Base-by-base conservation (phyloP, 306 rosid species). In the Canavalia gladiata region DNA sequence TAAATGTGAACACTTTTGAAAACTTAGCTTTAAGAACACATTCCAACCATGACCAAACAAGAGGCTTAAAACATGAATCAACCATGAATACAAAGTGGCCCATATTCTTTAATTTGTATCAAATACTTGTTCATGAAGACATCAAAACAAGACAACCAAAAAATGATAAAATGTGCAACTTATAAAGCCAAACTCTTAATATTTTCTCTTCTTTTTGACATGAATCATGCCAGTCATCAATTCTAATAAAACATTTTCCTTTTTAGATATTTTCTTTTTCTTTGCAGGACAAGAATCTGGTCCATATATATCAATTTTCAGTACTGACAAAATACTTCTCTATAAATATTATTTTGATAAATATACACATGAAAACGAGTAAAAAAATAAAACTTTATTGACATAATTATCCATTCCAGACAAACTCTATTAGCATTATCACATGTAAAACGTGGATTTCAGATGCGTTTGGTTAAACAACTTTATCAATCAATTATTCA, bases 1-100 rank as follows among this genome's bases (percentile, higher is more conserved):
- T 47, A 18, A 39, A 77, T 52, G 80, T 46, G 3, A 47, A 75
- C 70, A 60, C 56, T 46, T 59, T 31, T 33, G 30, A 18, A 75
- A 50, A 68, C 31, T 4, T 33, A 75, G 18, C 58, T 75, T 75
- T 75, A 75, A 62, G 70, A 75, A 75, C 58, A 75, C 35, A 60
- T 12, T 10, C 6, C 43, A 74, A 58, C 79, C 31, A 6, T 58
- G 41, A 72, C 56, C 79, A 57, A 10, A 39, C 78, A 57, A 29
- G 13, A 41, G 1, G 7, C 25, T 39, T 39, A 73, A 73, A 55
- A 41, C 78, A 39, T 39, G 55, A 74, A 74, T 41, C 54, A 74
- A 74, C 55, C 64, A 72, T 25, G 2, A 54, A 72, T 25, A 72
- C 77, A 57, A 74, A 56, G 78, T 74, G 55, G 43, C 39, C 54